A percentile compares a stretch with the other conserved stretches of the same genome.
Conservation (phyloP, 805 yeast genomes). For the Starmerella kuoi region DNA sequence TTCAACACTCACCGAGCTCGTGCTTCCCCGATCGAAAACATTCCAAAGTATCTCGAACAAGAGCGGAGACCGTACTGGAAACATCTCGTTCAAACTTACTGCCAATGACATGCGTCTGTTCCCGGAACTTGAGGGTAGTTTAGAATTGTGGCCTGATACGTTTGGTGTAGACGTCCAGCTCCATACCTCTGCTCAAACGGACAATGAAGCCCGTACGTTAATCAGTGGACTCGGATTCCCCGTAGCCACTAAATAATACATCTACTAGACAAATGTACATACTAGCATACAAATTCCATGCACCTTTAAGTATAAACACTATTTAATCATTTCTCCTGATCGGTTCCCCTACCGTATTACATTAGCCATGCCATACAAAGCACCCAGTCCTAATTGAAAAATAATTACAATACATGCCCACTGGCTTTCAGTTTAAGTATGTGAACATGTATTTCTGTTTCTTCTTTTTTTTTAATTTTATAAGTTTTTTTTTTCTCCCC, state of each 20-base stretch:
- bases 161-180: conserved; percentile 78
- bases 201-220: conserved; percentile 75
- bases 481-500: too few species aligned
- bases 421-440: too few species aligned
- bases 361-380: too few species aligned
- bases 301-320: too few species aligned
- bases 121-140: conserved; percentile 88
- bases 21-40: conserved; percentile 83
- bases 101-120: conserved; percentile 67
- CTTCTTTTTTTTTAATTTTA: too few species aligned
- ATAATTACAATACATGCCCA: too few species aligned
- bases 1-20: conserved; percentile 77
- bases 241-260: conserved; percentile 36
- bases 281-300: neutral
- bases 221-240: conserved; percentile 76
- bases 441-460: too few species aligned
- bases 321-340: too few species aligned
- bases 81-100: conserved; percentile 70
- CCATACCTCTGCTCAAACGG: conserved; percentile 81
- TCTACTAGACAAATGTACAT: conserved; percentile 4
- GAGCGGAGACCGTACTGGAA: conserved; percentile 77
- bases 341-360: too few species aligned
- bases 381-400: too few species aligned
- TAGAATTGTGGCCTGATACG: conserved; percentile 76
- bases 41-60: conserved; percentile 64